Evolutionary conservation across 2,329 filamentous ascomycete genomes (phyloP).

Genomic region (Fonsecaea erecta): DNA sequence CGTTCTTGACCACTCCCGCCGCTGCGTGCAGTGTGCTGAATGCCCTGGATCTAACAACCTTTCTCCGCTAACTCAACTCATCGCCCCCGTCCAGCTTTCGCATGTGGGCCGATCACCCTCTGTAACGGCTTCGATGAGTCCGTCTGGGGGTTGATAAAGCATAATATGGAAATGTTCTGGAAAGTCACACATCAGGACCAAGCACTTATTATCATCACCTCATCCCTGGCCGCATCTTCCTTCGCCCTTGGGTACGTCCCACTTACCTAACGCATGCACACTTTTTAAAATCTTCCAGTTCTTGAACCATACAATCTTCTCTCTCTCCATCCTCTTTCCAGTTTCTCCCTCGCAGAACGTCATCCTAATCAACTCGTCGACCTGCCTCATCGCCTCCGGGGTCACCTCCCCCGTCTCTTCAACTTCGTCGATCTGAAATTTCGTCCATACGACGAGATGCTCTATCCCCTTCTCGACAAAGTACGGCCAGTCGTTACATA

Average conservation of each 20-base stretch:
- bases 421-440: conserved; percentile 78
- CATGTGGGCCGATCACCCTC: conserved; percentile 72
- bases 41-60: not conserved
- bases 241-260: not conserved
- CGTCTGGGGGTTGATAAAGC: conserved; percentile 74
- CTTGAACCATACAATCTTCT: conserved; percentile 82
- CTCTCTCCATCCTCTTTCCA: conserved; percentile 36
- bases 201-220: conserved; percentile 7
- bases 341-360: conserved; percentile 64
- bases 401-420: conserved; percentile 69
- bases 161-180: conserved; percentile 91
- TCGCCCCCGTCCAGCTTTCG: conserved; percentile 38
- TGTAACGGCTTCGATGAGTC: conserved; percentile 73
- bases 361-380: conserved; percentile 71
- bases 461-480: conserved; percentile 77
- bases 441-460: conserved; percentile 91
- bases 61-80: not conserved
- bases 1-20: not conserved
- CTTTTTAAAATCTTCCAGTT: conserved; percentile 88
- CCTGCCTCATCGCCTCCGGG: conserved; percentile 62
- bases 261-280: conserved; percentile 67
- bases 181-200: conserved; percentile 2
- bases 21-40: not conserved
- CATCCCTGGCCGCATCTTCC: not conserved
- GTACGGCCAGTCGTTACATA: conserved; percentile 95